Conservation (phyloP, 2,329 filamentous ascomycete species). For the Basipetospora chlamydospora region DNA sequence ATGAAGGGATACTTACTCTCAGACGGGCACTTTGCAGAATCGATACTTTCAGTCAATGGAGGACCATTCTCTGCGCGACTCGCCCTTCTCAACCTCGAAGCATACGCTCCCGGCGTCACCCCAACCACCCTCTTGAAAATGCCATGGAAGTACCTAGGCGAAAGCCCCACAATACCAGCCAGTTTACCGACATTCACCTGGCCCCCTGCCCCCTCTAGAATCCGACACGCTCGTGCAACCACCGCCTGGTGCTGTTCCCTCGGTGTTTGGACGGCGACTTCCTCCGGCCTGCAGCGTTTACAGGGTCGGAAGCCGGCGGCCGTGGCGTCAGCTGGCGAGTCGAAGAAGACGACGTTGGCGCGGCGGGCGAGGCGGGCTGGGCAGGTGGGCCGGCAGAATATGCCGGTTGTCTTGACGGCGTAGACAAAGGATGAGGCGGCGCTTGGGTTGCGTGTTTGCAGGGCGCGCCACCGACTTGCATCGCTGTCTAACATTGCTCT, state of each 20-base stretch:
- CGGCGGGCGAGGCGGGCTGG: slow-evolving; percentile 44
- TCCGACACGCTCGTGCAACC: slow-evolving; percentile 16
- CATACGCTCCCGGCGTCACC: slow-evolving; percentile 26
- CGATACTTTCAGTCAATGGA: too few species aligned
- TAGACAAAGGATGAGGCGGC: slow-evolving; percentile 28
- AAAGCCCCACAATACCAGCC: slow-evolving; percentile 34
- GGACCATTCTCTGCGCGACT: too few species aligned
- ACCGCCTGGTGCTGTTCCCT: not conserved
- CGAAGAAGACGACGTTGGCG: slow-evolving; percentile 43
- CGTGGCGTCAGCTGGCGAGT: slow-evolving; percentile 27
- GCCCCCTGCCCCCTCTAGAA: slow-evolving; percentile 8
- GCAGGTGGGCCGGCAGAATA: slow-evolving; percentile 48
- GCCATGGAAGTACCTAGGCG: slow-evolving; percentile 43
- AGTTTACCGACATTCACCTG: slow-evolving; percentile 27
- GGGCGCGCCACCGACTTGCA: slow-evolving; percentile 21
- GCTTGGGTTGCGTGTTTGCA: slow-evolving; percentile 18
- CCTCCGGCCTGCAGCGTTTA: slow-evolving; percentile 37
- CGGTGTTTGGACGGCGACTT: not conserved
- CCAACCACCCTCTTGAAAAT: slow-evolving; percentile 42
- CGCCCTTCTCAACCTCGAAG: not conserved
- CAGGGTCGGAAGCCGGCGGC: slow-evolving; percentile 38
- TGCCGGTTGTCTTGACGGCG: slow-evolving; percentile 27
- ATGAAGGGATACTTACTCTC: too few species aligned
- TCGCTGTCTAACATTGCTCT: slow-evolving; percentile 4
- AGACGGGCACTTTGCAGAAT: too few species aligned